Conservation (phyloP, 1,284 basidiomycete genomes). For the Malassezia sp. region DNA sequence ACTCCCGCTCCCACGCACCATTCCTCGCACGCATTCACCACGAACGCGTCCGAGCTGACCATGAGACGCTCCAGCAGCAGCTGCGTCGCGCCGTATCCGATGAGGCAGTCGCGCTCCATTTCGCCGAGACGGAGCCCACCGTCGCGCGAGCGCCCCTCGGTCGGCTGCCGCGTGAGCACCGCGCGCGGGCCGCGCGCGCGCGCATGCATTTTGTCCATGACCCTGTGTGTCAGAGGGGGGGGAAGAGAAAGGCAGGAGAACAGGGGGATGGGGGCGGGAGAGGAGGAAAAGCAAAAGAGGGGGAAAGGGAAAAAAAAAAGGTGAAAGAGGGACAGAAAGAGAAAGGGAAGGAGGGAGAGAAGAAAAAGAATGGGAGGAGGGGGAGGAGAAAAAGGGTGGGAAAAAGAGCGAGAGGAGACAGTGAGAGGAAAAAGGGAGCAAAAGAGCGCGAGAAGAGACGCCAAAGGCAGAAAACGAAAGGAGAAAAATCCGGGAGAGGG, state of each 20-base stretch:
- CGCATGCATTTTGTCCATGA: slow-evolving; percentile 99
- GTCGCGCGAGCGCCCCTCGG: slow-evolving; percentile 92
- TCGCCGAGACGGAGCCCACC: slow-evolving; percentile 93
- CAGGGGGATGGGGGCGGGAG: slow-evolving; percentile 68
- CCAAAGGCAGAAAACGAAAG: slow-evolving; percentile 33
- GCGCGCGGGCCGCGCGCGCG: slow-evolving; percentile 74
- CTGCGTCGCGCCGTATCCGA: slow-evolving; percentile 63
- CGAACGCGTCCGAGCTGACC: slow-evolving; percentile 83
- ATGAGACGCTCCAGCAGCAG: slow-evolving; percentile 88
- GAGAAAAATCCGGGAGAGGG: too few species aligned
- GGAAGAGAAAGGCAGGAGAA: too few species aligned
- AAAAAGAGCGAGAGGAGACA: too few species aligned
- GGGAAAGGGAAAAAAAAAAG: slow-evolving; percentile 3
- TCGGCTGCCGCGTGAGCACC: slow-evolving; percentile 90
- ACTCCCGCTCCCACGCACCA: slow-evolving; percentile 48
- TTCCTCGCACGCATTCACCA: slow-evolving; percentile 85
- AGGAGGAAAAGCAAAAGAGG: too few species aligned
- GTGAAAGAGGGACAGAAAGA: not conserved
- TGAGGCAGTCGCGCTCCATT: slow-evolving; percentile 84
- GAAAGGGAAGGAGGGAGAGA: too few species aligned
- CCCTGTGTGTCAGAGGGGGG: too few species aligned
- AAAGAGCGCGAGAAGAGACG: slow-evolving; percentile 42
- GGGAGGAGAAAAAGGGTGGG: too few species aligned
- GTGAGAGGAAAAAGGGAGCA: slow-evolving; percentile 58
- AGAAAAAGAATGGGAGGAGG: too few species aligned